Conservation (phyloP, 202 grass and related monocot genomes). For the Eragrostis tef region DNA sequence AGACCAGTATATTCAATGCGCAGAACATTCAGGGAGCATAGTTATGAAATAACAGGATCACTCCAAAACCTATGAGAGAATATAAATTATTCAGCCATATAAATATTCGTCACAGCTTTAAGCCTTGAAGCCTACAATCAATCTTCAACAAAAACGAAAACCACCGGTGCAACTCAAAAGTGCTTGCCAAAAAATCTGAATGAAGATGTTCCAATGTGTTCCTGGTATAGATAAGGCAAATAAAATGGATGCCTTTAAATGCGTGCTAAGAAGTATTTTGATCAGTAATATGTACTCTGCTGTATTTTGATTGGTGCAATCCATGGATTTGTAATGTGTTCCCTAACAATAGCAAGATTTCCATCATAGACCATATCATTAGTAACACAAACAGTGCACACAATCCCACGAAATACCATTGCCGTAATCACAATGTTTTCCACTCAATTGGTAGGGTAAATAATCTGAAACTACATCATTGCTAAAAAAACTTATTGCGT, state of each 20-base stretch:
- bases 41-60: neutral
- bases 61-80: neutral
- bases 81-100: neutral
- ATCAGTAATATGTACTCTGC: neutral
- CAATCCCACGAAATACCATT: neutral
- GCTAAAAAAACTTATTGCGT: neutral
- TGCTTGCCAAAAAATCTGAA: neutral
- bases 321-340: neutral
- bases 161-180: neutral
- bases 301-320: neutral
- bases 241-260: neutral
- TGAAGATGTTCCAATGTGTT: neutral
- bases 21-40: constrained; percentile 19
- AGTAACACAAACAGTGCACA: neutral
- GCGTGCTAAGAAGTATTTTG: neutral
- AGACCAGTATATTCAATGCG: neutral
- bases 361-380: neutral
- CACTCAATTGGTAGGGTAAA: neutral
- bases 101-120: neutral
- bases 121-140: neutral
- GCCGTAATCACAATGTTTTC: neutral
- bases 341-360: neutral
- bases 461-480: neutral
- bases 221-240: too few species aligned
- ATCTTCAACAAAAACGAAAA: neutral